Base-by-base conservation (phyloP, 306 rosid species). In the Quillaja saponaria region DNA sequence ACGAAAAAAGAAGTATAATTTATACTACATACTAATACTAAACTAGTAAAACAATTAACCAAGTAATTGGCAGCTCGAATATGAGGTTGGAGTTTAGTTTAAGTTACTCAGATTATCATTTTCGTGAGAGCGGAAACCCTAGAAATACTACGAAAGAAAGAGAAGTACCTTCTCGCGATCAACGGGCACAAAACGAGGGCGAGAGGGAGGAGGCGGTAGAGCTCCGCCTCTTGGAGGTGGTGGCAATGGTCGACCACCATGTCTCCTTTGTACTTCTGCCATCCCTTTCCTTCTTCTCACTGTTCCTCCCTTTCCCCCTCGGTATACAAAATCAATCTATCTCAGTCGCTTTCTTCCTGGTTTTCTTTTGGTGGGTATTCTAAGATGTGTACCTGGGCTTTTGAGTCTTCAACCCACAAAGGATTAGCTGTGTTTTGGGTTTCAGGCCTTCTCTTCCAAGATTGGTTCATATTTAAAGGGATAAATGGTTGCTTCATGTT, bases 151-250 rank as follows among this genome's bases (percentile, higher is more conserved):
- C 6, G 10, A 46, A 14, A 6, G 6, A 46, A 31, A 54, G 48
- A 28, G 34, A 15, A 20, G 57, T 25, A 81, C 85, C 85, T 82
- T 82, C 64, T 82, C 87, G 28, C 84, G 84, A 78, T 82, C 84
- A 9, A 82, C 84, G 39, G 87, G 81, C n/a, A 71, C 81, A 13
- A 71, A 28, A 2, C 84, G 87, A 53, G 87, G 81, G 17, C 78
- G 87, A n/a, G 83, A 78, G 0, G 71, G 79, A 13, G 58, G 55
- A 3, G 55, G 46, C 9, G 33, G 71, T 2, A 39, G 44, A 39
- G 44, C 44, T 39, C 44, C 13, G 9, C 77, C 85, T 55, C 83
- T 68, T 12, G 74, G 72, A 1, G 87, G 81, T 16, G 77, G 79
- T 7, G 79, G 77, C 21, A 64, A 13, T 13, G 66, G 66, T 31